Percentiles rank a stretch among this genome's conserved stretches.
Conservation (phyloP, 129 eudicot species). For the Calendula officinalis region DNA sequence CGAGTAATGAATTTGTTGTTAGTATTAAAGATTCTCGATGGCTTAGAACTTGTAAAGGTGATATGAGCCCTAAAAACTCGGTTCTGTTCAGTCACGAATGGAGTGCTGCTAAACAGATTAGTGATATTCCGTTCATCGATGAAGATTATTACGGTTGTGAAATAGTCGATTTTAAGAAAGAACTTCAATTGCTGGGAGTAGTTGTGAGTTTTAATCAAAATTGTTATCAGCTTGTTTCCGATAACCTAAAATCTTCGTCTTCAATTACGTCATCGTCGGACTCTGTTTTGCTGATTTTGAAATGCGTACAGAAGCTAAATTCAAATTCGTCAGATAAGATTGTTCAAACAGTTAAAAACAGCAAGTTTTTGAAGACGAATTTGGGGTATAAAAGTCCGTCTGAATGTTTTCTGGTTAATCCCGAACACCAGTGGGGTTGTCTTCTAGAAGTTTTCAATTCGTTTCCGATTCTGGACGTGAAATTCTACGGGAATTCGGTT, state of each 20-base stretch:
- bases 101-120: slow-evolving; percentile 47
- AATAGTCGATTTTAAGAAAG: slow-evolving; percentile 27
- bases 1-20: slow-evolving; percentile 23
- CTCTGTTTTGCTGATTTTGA: slow-evolving; percentile 28
- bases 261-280: slow-evolving; percentile 22
- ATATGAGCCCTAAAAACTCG: slow-evolving; percentile 34
- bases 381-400: slow-evolving; percentile 43
- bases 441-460: slow-evolving; percentile 41
- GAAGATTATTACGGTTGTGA: slow-evolving; percentile 42
- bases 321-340: slow-evolving; percentile 27
- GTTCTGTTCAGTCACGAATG: slow-evolving; percentile 38
- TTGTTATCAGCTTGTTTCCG: slow-evolving; percentile 38
- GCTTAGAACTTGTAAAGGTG: slow-evolving; percentile 43
- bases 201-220: slow-evolving; percentile 24
- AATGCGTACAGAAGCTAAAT: slow-evolving; percentile 22
- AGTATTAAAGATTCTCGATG: slow-evolving; percentile 32
- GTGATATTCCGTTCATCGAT: slow-evolving; percentile 54
- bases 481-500: slow-evolving; percentile 36
- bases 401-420: slow-evolving; percentile 40
- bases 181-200: slow-evolving; percentile 47
- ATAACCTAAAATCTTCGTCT: slow-evolving; percentile 34
- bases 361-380: slow-evolving; percentile 42
- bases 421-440: slow-evolving; percentile 51
- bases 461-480: slow-evolving; percentile 42
- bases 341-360: slow-evolving; percentile 22